Evolutionary conservation across 495 filamentous ascomycete species (phyloP), one percentile per base, ranked within the genome.

Genomic region (Penicillium odoratum): DNA sequence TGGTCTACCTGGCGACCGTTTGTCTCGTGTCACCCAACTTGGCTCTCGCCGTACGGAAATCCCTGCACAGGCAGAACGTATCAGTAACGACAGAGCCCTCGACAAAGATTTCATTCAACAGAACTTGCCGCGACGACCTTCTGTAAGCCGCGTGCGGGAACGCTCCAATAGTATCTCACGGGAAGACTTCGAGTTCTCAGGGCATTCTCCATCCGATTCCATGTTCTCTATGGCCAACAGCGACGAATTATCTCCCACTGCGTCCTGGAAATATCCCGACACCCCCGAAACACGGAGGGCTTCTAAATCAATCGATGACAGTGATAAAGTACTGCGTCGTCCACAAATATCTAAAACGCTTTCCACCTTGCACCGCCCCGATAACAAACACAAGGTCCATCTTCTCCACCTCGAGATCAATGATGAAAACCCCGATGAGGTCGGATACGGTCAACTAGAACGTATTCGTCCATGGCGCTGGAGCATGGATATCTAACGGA

Each of bases 401-500:
- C 46, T 75, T 30, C 44, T 78, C n/a, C 76, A 74, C 21, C 31
- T 79, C 44, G 75, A 78, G 63, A 72, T 79, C 56, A 75, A 71
- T 45, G 73, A 77, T 48, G 64, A 71, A 4, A 13, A 44, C 29
- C 61, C 61, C 58, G 69, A 74, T 28, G 73, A 78, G 38, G 51
- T 78, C 38, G 70, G 54, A 9, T 40, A 73, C 45, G 74, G 74
- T 28, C 66, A 77, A 46, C 58, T 77, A 16, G 72, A 79, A 63
- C 72, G 63, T 38, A 63, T 75, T 48, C 74, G 73, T 26, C 75
- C 75, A 1, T 78, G 71, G 70, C 73, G 76, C 57, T 79, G 76
- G 76, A 79, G 76, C 55, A 78, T 79, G 74, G 76, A 79, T 52
- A 73, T 79, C 30, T 79, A 62, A 70, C 11, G n/a, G 18, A 51